Percentiles rank a stretch among this genome's conserved stretches.
phyloP scores from a whole-genome alignment of 2,329 filamentous ascomycete species.

The Fusarium falciforme region DNA sequence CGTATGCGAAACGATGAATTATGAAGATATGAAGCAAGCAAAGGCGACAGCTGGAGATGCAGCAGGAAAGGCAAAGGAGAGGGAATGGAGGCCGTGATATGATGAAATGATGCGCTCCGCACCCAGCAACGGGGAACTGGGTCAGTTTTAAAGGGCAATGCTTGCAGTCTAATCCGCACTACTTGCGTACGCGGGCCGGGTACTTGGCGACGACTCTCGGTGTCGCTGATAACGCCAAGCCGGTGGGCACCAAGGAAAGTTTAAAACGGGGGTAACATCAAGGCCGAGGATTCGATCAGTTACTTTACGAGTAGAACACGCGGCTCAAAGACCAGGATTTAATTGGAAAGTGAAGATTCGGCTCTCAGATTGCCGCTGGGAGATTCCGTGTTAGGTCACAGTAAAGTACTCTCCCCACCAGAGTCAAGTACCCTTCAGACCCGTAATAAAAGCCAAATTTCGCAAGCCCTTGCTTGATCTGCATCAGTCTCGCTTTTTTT shows the following conservation, averaged over 20 bases:
- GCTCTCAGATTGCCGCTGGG: background rate
- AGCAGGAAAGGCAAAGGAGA: slow-evolving; percentile 1
- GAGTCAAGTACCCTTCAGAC: background rate
- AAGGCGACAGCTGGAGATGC: background rate
- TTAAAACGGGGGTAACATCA: background rate
- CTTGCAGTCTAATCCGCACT: slow-evolving; percentile 11
- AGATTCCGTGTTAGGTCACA: background rate
- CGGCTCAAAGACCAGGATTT: background rate
- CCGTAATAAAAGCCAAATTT: slow-evolving; percentile 29
- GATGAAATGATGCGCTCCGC: slow-evolving; percentile 19
- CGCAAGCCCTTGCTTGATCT: slow-evolving; percentile 14
- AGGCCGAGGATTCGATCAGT: background rate
- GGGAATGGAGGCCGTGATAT: slow-evolving; percentile 14
- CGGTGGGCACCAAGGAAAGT: background rate
- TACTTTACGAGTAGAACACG: background rate
- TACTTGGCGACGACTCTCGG: background rate
- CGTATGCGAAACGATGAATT: background rate
- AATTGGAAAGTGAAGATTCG: background rate
- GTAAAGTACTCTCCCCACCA: slow-evolving; percentile 8
- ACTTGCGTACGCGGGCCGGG: background rate
- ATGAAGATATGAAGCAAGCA: background rate
- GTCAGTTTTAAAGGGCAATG: slow-evolving; percentile 10
- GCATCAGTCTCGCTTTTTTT: slow-evolving; percentile 8
- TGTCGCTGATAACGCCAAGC: background rate
- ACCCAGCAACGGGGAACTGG: slow-evolving; percentile 28